Conservation (phyloP, 2,329 filamentous ascomycete genomes). For the Stachybotrys echinatus region DNA sequence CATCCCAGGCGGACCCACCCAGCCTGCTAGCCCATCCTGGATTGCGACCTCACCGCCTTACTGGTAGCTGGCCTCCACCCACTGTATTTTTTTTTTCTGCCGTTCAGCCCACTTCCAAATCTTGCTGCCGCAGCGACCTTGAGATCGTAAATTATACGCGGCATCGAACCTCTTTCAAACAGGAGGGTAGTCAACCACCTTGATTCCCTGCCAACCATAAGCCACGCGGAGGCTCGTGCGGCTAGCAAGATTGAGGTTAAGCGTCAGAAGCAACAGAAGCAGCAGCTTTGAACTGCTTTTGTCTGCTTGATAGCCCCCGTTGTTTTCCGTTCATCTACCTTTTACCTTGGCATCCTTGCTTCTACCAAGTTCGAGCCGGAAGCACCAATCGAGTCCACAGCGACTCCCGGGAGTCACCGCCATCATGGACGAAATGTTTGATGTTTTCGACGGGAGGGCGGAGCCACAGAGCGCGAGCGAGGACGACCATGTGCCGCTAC, state of each 20-base stretch:
- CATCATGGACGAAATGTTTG: slow-evolving; percentile 73
- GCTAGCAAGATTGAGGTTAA: no score
- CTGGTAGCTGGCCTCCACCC: background rate
- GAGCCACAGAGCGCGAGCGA: slow-evolving; percentile 35
- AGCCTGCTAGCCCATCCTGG: background rate
- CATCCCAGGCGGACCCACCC: background rate
- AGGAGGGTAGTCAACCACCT: background rate
- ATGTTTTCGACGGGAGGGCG: slow-evolving; percentile 68
- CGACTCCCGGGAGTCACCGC: background rate
- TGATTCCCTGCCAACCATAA: background rate
- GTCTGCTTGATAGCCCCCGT: no score
- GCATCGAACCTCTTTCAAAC: background rate
- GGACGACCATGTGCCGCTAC: slow-evolving; percentile 38
- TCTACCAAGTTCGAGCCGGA: no score
- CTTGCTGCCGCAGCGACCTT: background rate
- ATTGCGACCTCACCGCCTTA: slow-evolving; percentile 18
- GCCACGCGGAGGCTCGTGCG: no score
- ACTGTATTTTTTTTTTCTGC: slow-evolving; percentile 19
- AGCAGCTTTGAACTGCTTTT: no score
- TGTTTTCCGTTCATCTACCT: no score
- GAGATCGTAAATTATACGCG: background rate
- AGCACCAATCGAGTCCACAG: background rate
- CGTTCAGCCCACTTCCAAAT: slow-evolving; percentile 5
- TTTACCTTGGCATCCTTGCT: no score
- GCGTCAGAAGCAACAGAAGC: no score